Conservation (phyloP, 805 yeast species). For the Candida ficus region DNA sequence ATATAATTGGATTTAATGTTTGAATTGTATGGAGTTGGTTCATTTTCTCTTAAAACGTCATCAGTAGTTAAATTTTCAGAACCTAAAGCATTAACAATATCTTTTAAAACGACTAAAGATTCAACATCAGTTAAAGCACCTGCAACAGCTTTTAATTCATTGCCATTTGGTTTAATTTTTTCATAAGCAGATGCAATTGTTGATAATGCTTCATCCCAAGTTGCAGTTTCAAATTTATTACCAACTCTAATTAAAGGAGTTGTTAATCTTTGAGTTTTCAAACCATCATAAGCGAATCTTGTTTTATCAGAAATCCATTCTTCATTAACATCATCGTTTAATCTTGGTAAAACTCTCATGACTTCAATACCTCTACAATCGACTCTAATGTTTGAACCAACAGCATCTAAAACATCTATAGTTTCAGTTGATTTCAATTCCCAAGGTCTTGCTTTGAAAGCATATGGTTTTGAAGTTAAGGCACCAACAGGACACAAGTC, state of each 20-base stretch:
- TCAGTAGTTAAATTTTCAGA: conserved; percentile 80
- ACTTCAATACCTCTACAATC: conserved; percentile 86
- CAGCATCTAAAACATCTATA: conserved; percentile 76
- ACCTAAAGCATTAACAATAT: conserved; percentile 67
- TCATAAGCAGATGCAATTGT: conserved; percentile 59
- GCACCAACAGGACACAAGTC: conserved; percentile 94
- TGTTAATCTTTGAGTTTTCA: conserved; percentile 80
- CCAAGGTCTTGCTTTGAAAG: conserved; percentile 93
- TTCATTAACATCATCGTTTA: conserved; percentile 82
- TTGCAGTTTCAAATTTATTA: conserved; percentile 62
- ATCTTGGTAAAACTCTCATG: conserved; percentile 80
- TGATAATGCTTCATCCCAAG: conserved; percentile 84
- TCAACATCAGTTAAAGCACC: conserved; percentile 85
- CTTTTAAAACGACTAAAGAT: conserved; percentile 76
- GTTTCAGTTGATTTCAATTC: conserved; percentile 86
- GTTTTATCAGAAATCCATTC: conserved; percentile 91
- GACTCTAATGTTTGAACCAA: conserved; percentile 79
- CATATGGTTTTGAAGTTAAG: conserved; percentile 82
- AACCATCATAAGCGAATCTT: conserved; percentile 80
- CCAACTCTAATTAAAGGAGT: conserved; percentile 72
- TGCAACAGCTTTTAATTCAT: conserved; percentile 75
- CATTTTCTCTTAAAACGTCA: conserved; percentile 39
- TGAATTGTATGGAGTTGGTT: conserved; percentile 56
- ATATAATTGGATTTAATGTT: conserved; percentile 75
- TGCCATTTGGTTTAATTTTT: conserved; percentile 51